Conservation (phyloP, 2,329 filamentous ascomycete species). For the Pseudovirgaria hyperparasitica region DNA sequence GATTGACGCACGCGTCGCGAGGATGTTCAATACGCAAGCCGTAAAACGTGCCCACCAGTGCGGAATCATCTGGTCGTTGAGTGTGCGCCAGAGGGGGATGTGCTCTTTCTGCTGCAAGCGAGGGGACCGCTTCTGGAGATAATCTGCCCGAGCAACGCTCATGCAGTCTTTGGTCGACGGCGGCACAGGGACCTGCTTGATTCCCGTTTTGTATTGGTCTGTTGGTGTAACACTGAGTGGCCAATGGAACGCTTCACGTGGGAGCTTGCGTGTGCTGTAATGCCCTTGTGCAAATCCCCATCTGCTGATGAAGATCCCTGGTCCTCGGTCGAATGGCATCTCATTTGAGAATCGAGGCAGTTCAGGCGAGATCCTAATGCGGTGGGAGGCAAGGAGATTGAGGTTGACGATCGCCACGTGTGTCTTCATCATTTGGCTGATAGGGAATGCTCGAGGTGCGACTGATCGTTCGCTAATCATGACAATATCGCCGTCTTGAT, state of each 20-base stretch:
- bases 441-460: constrained; percentile 20
- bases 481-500: too few species aligned
- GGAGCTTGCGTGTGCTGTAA: constrained; percentile 57
- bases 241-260: constrained; percentile 54
- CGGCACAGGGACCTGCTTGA: constrained; percentile 27
- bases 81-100: constrained; percentile 60
- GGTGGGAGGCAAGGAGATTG: constrained; percentile 49
- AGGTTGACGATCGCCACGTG: constrained; percentile 54
- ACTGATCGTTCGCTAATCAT: too few species aligned
- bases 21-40: constrained; percentile 46
- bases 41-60: constrained; percentile 53
- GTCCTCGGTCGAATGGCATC: constrained; percentile 25
- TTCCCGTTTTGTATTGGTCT: constrained; percentile 42
- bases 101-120: constrained; percentile 27
- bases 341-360: constrained; percentile 44
- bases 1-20: constrained; percentile 54
- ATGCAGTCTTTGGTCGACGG: constrained; percentile 13
- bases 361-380: constrained; percentile 40
- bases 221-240: constrained; percentile 48
- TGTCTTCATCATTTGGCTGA: constrained; percentile 48
- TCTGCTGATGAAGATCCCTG: too few species aligned
- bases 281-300: constrained; percentile 60
- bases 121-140: constrained; percentile 15
- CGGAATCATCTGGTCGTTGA: constrained; percentile 47
- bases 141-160: constrained; percentile 9